A percentile compares a stretch with the other conserved stretches of the same genome.
These are phyloP conservation scores for Durotheca rogersii DNA, from an alignment of 495 filamentous ascomycete genomes.

Conservation along the genomic window DNA sequence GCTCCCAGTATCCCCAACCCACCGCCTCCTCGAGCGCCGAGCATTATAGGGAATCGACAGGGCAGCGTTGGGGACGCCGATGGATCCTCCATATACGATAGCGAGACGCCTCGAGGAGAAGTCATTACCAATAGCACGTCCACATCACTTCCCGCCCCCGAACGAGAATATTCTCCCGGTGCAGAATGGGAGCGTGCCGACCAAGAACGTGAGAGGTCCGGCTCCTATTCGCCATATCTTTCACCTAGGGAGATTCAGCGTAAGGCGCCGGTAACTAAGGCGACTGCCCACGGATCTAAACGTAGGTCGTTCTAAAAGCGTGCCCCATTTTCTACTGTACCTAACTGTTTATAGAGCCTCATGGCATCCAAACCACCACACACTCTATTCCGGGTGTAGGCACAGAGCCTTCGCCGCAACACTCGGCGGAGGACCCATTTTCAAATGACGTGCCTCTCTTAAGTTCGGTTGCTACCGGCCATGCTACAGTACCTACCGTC, in stretches of 20 bases:
- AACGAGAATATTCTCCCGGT: conserved; percentile 28
- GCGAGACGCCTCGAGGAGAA: conserved; percentile 24
- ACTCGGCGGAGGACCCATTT: neutral
- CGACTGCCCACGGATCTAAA: conserved; percentile 13
- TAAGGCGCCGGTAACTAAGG: conserved; percentile 30
- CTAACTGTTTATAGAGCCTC: conserved; percentile 20
- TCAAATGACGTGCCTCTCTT: neutral
- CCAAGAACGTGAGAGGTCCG: conserved; percentile 44
- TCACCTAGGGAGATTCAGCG: conserved; percentile 48
- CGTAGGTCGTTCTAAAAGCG: conserved; percentile 25
- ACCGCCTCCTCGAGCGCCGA: conserved; percentile 10
- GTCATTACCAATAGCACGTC: conserved; percentile 16
- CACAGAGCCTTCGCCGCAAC: neutral
- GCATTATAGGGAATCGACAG: conserved; percentile 12
- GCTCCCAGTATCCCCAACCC: conserved; percentile 15
- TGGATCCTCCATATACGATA: conserved; percentile 36
- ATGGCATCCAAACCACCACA: neutral
- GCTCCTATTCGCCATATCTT: conserved; percentile 55
- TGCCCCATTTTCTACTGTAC: conserved; percentile 1
- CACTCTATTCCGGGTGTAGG: conserved; percentile 18
- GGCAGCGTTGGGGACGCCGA: conserved; percentile 31
- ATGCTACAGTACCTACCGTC: neutral
- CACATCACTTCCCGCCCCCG: conserved; percentile 17
- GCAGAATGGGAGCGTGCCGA: conserved; percentile 32
- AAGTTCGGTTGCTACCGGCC: neutral